Conservation (phyloP, 192 early-diverging fungal genomes). For the Backusella luteola region DNA sequence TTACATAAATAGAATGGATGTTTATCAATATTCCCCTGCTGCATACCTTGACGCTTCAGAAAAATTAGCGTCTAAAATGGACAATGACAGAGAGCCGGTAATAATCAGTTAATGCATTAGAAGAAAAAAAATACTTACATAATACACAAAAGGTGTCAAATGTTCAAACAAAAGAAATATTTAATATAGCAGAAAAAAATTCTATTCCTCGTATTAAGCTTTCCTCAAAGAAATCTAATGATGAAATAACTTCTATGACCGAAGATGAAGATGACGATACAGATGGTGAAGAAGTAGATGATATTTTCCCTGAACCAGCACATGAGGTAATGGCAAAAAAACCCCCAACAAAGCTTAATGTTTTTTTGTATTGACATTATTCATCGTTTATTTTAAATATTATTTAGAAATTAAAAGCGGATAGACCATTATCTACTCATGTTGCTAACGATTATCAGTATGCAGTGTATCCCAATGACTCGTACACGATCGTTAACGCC, state of each 20-base stretch:
- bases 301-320: neutral
- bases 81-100: neutral
- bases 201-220: constrained; percentile 1
- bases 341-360: neutral
- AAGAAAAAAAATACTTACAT: neutral
- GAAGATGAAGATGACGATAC: constrained; percentile 14
- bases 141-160: neutral
- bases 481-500: neutral
- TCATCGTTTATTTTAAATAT: neutral
- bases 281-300: constrained; percentile 12
- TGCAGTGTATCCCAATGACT: neutral
- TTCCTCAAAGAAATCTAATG: neutral
- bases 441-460: neutral
- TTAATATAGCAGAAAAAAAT: neutral
- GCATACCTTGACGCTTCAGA: neutral
- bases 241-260: constrained; percentile 10
- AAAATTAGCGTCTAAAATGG: neutral
- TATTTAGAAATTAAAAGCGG: neutral
- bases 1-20: neutral
- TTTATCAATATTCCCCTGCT: neutral
- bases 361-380: neutral
- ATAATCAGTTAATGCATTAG: neutral
- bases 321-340: constrained; percentile 11
- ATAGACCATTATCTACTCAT: neutral
- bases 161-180: constrained; percentile 4